Conservation (phyloP, 2,329 filamentous ascomycete genomes). For the Phaeosphaeriaceae sp. region DNA sequence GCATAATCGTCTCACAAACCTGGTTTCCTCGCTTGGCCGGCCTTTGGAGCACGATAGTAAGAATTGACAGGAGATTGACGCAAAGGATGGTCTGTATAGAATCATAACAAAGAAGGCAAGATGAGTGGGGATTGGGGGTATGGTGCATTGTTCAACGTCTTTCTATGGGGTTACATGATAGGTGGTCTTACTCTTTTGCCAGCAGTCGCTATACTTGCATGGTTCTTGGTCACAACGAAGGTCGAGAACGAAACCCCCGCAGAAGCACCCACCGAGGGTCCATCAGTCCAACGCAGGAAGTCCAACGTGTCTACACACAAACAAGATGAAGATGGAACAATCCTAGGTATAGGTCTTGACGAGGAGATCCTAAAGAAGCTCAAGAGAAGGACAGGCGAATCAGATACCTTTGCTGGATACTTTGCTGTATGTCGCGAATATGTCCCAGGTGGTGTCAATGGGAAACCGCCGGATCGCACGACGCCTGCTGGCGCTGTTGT, state of each 20-base stretch:
- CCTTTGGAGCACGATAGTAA: neutral
- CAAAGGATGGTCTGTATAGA: constrained; percentile 21
- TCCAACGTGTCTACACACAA: constrained; percentile 18
- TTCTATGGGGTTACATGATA: constrained; percentile 35
- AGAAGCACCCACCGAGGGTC: neutral
- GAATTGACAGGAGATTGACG: neutral
- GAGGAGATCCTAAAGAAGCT: constrained; percentile 32
- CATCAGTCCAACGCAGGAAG: constrained; percentile 9
- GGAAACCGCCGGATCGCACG: constrained; percentile 85
- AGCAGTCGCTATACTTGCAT: constrained; percentile 20
- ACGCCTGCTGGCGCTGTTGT: constrained; percentile 82
- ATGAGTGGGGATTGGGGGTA: constrained; percentile 35
- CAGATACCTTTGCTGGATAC: constrained; percentile 86
- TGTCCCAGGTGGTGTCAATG: constrained; percentile 87
- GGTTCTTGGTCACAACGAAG: constrained; percentile 27
- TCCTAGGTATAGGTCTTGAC: constrained; percentile 26
- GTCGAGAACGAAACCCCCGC: constrained; percentile 14
- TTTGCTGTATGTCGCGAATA: constrained; percentile 96
- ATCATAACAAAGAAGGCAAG: constrained; percentile 25
- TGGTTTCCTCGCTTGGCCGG: neutral
- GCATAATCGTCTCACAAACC: neutral
- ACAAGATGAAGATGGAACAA: constrained; percentile 17
- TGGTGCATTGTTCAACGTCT: constrained; percentile 31
- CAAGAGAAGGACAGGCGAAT: constrained; percentile 59
- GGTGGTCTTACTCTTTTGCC: constrained; percentile 33